phyloP scores from a whole-genome alignment of 495 filamentous ascomycete species.

The Penicillium turbatum region DNA sequence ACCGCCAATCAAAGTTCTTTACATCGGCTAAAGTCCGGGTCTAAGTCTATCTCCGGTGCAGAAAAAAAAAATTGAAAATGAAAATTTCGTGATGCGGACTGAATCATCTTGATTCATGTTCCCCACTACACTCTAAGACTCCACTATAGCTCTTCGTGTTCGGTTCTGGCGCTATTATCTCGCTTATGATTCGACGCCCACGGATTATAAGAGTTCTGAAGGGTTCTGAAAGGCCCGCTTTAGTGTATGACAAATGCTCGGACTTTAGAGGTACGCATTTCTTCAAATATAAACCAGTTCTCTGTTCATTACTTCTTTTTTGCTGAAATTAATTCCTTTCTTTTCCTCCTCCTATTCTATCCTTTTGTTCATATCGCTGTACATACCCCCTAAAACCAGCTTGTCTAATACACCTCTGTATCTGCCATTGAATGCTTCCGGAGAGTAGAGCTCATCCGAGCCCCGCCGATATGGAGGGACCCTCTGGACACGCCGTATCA shows the following conservation, averaged over 20 bases:
- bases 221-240: not conserved
- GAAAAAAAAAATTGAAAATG: not conserved
- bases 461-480: constrained; percentile 23
- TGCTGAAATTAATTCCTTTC: constrained; percentile 6
- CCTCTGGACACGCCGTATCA: constrained; percentile 4
- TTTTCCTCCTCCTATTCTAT: constrained; percentile 1
- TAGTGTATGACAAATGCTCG: constrained; percentile 3
- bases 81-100: not conserved
- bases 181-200: constrained; percentile 1
- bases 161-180: not conserved
- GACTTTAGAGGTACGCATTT: not conserved
- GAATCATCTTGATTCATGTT: constrained; percentile 7
- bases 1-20: not conserved
- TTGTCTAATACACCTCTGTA: constrained; percentile 9
- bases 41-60: not conserved
- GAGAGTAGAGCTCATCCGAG: constrained; percentile 6
- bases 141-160: constrained; percentile 4
- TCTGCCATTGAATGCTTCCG: constrained; percentile 13
- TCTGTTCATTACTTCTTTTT: not conserved
- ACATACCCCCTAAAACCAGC: constrained; percentile 9
- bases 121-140: not conserved
- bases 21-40: not conserved
- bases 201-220: not conserved
- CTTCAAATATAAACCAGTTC: not conserved
- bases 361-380: constrained; percentile 1